phyloP scores from a whole-genome alignment of 305 asterid species.

The Solanum hybrid region DNA sequence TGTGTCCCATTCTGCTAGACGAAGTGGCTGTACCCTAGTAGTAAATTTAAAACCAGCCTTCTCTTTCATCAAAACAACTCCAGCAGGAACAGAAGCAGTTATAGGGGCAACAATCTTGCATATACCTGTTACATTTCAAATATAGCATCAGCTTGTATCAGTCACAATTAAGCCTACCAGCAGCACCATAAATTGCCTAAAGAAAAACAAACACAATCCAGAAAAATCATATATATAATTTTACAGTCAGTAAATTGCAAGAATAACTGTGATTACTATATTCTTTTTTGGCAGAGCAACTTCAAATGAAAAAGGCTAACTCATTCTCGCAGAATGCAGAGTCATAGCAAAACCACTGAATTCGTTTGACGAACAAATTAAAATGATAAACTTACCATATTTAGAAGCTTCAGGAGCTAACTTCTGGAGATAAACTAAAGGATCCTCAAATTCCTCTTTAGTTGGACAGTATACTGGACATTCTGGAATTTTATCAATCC shows the following conservation, averaged over 20 bases:
- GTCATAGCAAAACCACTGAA: not conserved
- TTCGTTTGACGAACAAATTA: not conserved
- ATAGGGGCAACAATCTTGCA: constrained; percentile 94
- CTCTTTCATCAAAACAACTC: constrained; percentile 81
- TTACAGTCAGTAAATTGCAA: not conserved
- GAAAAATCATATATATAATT: not conserved
- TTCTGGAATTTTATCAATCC: constrained; percentile 74
- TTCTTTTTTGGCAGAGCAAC: not conserved
- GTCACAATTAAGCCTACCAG: not conserved
- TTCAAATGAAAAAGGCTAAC: not conserved
- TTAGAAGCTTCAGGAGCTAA: constrained; percentile 92
- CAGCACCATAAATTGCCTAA: not conserved
- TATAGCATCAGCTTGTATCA: not conserved
- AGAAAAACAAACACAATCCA: not conserved
- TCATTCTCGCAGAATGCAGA: not conserved
- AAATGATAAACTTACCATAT: constrained; percentile 42
- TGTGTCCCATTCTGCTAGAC: constrained; percentile 87
- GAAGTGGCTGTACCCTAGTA: constrained; percentile 96
- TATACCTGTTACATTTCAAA: constrained; percentile 41
- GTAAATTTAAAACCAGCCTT: constrained; percentile 80
- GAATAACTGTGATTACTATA: not conserved
- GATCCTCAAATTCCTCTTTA: constrained; percentile 87
- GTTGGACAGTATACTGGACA: constrained; percentile 82
- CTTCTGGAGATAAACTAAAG: constrained; percentile 73
- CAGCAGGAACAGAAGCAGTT: constrained; percentile 92